Conservation (phyloP, 169 alveolate genomes). For the Fabrea salina region DNA sequence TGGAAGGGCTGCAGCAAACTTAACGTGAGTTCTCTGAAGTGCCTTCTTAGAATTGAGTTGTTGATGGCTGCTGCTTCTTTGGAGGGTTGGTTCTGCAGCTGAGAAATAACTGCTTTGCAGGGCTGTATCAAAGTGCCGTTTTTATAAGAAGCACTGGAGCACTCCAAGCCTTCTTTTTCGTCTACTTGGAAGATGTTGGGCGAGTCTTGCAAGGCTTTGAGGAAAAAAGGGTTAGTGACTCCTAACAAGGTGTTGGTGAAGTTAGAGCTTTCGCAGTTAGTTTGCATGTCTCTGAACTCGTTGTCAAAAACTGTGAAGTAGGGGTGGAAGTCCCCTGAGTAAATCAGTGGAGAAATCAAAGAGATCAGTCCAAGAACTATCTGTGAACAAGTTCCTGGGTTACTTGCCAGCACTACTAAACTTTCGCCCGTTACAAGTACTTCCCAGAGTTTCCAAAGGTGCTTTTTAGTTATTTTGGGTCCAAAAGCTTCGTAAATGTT, state of each 20-base stretch:
- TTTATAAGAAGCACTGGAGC: not conserved
- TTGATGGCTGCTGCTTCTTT: conserved; percentile 15
- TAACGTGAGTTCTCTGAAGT: conserved; percentile 9
- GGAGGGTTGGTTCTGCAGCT: not conserved
- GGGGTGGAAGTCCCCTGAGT: conserved; percentile 26
- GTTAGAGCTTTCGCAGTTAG: not conserved
- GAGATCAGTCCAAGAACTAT: conserved; percentile 15
- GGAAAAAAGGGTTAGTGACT: conserved; percentile 23
- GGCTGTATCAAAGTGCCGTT: not conserved
- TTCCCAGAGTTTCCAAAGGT: conserved; percentile 30
- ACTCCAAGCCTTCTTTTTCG: not conserved
- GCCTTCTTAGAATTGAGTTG: not conserved
- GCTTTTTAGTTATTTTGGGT: not conserved
- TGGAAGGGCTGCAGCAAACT: conserved; percentile 19
- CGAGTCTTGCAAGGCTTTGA: conserved; percentile 1
- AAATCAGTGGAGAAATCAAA: conserved; percentile 4
- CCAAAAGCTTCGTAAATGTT: conserved; percentile 24
- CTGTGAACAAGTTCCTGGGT: conserved; percentile 8
- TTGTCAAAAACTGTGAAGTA: conserved; percentile 30
- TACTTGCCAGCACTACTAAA: not conserved
- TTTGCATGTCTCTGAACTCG: not conserved
- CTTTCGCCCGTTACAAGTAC: conserved; percentile 15
- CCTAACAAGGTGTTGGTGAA: conserved; percentile 15
- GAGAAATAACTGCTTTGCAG: not conserved
- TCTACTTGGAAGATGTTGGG: not conserved